phyloP scores from a whole-genome alignment of 768 basidiomycete species.

The Ramaria sp. region DNA sequence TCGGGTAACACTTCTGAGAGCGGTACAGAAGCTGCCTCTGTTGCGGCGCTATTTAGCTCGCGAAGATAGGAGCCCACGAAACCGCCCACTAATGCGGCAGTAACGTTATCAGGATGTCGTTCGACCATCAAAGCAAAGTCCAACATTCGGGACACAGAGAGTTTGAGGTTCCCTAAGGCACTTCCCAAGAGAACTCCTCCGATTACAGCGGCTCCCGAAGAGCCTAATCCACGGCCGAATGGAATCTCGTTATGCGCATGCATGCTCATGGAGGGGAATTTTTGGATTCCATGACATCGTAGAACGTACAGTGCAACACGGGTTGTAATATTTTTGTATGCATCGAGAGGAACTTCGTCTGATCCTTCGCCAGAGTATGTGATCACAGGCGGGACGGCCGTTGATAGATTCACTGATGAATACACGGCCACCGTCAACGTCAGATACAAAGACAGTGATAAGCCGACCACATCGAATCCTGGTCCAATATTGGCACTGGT shows the following conservation, averaged over 20 bases:
- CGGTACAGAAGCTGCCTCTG: conserved; percentile 79
- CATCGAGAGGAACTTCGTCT: conserved; percentile 80
- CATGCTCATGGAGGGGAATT: conserved; percentile 73
- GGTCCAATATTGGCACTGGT: conserved; percentile 98
- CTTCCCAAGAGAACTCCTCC: conserved; percentile 89
- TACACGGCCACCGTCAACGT: conserved; percentile 54
- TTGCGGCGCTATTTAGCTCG: conserved; percentile 76
- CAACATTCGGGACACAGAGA: conserved; percentile 64
- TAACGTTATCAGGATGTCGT: conserved; percentile 97
- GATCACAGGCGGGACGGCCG: conserved; percentile 32
- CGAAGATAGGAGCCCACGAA: conserved; percentile 95
- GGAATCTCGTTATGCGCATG: conserved; percentile 89
- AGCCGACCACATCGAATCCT: conserved; percentile 98
- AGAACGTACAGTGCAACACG: conserved; percentile 96
- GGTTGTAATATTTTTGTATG: conserved; percentile 95
- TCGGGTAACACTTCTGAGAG: conserved; percentile 94
- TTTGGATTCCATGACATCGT: conserved; percentile 68
- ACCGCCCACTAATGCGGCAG: conserved; percentile 91
- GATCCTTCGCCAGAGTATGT: conserved; percentile 85
- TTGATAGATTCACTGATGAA: conserved; percentile 16
- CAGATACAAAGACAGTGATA: conserved; percentile 82
- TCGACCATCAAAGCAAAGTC: conserved; percentile 99
- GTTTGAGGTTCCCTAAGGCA: conserved; percentile 62
- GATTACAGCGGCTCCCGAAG: conserved; percentile 97
- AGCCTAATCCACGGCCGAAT: conserved; percentile 94